Evolutionary conservation across 2,329 filamentous ascomycete genomes (phyloP).

Genomic region (Tetracladium maxilliforme): DNA sequence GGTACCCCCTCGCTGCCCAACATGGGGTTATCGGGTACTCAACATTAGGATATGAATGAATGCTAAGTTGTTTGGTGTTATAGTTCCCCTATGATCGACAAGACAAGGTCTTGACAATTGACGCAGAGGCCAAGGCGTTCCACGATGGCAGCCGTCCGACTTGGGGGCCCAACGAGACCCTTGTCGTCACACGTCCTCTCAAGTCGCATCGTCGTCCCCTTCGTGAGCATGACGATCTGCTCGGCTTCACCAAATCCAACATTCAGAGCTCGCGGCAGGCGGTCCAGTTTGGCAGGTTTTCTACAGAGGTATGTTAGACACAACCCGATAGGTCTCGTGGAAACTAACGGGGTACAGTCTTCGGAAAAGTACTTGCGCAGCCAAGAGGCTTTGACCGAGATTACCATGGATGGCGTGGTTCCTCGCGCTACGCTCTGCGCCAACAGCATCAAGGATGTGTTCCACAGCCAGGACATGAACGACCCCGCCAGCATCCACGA

Average conservation of each 20-base stretch:
- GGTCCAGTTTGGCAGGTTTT: constrained; percentile 48
- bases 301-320: constrained; percentile 28
- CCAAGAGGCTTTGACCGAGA: constrained; percentile 39
- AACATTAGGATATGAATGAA: no score
- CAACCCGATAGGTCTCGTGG: not conserved
- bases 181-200: no score
- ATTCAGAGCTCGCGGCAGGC: no score
- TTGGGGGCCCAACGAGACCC: constrained; percentile 62
- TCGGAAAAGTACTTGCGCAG: constrained; percentile 36
- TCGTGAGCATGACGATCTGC: no score
- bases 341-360: constrained; percentile 23
- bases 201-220: no score
- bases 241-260: constrained; percentile 3
- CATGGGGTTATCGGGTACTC: no score
- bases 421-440: constrained; percentile 39
- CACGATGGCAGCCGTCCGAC: constrained; percentile 63
- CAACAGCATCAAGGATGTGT: constrained; percentile 33
- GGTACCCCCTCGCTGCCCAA: no score
- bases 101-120: constrained; percentile 50
- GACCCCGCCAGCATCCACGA: constrained; percentile 42
- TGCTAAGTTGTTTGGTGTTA: no score
- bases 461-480: constrained; percentile 20
- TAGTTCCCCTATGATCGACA: constrained; percentile 83
- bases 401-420: constrained; percentile 38
- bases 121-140: constrained; percentile 41